Evolutionary conservation across 1,284 basidiomycete genomes (phyloP).

Genomic region (Clitocybe nebularis): DNA sequence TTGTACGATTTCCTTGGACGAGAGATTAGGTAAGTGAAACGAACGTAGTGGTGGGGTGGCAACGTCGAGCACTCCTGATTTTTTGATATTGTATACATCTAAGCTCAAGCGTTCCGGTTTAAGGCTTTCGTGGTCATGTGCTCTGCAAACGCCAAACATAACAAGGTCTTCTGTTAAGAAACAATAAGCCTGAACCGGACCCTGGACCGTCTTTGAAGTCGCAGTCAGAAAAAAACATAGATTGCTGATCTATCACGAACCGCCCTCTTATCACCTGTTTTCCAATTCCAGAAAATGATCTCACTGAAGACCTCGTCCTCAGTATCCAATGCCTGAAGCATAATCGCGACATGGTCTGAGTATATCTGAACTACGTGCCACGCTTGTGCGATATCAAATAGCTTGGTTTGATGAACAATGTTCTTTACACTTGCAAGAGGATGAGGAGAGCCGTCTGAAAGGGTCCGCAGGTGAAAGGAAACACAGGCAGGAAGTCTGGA

Average conservation of each 20-base stretch:
- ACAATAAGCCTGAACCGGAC: conserved; percentile 8
- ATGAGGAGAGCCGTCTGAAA: conserved; percentile 39
- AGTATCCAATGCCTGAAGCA: conserved; percentile 10
- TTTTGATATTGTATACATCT: no score
- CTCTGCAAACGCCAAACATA: conserved; percentile 5
- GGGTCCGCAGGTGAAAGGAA: conserved; percentile 34
- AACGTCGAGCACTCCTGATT: no score
- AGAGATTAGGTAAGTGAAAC: conserved; percentile 3
- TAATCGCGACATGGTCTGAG: conserved; percentile 15
- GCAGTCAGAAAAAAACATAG: background rate
- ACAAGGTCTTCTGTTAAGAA: conserved; percentile 10
- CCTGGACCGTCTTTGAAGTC: conserved; percentile 6
- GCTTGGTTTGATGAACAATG: conserved; percentile 3
- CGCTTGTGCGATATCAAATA: conserved; percentile 4
- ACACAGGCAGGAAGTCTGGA: background rate
- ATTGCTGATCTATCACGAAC: conserved; percentile 13
- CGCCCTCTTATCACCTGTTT: conserved; percentile 12
- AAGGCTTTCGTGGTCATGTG: no score
- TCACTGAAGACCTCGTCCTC: conserved; percentile 2
- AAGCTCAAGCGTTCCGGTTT: background rate
- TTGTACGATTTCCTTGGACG: background rate
- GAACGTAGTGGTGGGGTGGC: no score
- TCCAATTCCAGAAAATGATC: conserved; percentile 20
- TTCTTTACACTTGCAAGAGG: conserved; percentile 11
- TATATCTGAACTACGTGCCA: conserved; percentile 17